Conservation (phyloP, 2,329 filamentous ascomycete genomes). For the Aureobasidium uvarum region DNA sequence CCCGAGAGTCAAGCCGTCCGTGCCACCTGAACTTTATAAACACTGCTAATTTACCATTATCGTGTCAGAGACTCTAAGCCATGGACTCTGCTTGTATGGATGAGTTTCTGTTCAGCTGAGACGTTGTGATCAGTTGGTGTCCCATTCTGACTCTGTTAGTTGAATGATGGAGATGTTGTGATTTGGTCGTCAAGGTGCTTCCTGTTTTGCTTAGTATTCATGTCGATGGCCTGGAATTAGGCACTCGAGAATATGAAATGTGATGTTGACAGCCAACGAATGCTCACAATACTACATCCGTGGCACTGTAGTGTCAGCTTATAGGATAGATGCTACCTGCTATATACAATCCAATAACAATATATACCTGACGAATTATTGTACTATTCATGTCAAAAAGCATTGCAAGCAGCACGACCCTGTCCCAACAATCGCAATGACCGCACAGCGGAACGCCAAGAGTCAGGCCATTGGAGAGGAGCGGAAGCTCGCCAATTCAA, state of each 20-base stretch:
- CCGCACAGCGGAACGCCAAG: conserved; percentile 2
- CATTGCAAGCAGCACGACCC: not conserved
- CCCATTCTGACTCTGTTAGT: not conserved
- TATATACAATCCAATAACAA: not conserved
- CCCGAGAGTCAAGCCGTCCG: conserved; percentile 8
- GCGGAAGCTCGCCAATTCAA: conserved; percentile 13
- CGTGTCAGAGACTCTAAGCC: not conserved
- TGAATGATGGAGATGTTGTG: not conserved
- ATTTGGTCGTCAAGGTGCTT: not conserved
- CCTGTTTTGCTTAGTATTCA: too few relatives aligned
- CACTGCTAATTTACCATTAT: conserved; percentile 4
- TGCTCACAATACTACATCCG: too few relatives aligned
- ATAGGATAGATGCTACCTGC: too few relatives aligned
- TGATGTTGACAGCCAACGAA: not conserved
- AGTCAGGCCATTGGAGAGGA: conserved; percentile 9
- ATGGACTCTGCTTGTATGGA: not conserved
- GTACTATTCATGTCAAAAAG: not conserved
- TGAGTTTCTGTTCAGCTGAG: not conserved
- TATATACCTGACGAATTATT: not conserved
- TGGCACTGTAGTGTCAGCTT: too few relatives aligned
- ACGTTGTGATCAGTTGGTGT: not conserved
- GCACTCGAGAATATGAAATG: not conserved
- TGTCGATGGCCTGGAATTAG: too few relatives aligned
- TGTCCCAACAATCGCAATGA: not conserved
- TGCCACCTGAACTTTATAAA: conserved; percentile 10